Base-by-base conservation (phyloP, 352 stramenopile genomes). In the Globisporangium megalacanthum region DNA sequence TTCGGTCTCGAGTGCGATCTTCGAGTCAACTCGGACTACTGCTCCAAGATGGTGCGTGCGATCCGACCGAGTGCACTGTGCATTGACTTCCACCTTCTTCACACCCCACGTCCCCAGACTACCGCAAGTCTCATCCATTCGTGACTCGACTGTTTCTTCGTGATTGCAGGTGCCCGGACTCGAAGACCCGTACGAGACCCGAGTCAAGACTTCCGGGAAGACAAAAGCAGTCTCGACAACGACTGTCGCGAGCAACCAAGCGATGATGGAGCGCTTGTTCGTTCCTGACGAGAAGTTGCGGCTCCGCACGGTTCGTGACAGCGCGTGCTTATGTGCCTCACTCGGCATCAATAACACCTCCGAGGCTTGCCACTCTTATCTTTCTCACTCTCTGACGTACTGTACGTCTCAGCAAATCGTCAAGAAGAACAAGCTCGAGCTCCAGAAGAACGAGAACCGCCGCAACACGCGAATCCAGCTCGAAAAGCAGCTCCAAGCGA, bases 401-500 rank as follows among this genome's bases (percentile, higher is more conserved):
- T 52, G 42, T 4, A 17, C 29, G 19, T 11, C 31, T 3, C 54
- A 88, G 76, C 77, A 88, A 81, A 64, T 86, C 50, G 72, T 88
- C 29, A 92, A 90, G 60, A 92, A 90, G 52, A 89, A 88, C 67
- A 89, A 89, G 46, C 67, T 86, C 47, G 79, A 92, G 57, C 52
- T 86, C 1, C 77, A 88, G 56, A 92, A 92, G 52, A 79, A 73
- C 36, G 82, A 92, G 20, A 79, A 83, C 49, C 72, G 76, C 20
- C 74, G 79, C 33, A 92, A 96, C 52, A 73, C 83, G 29, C 75
- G 88, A 7, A 68, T 86, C 9, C 68, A 88, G 25, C 73, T 94
- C 45, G 86, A 96, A 59, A 91, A 93, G 37, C 83, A 92, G 56
- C 72, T 96, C n/a, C 83, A 95, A 54, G 77, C 77, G 1, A 95